A percentile compares a stretch with the other conserved stretches of the same genome.
phyloP scores from a whole-genome alignment of 768 basidiomycete species.

The Kwoniella newhampshirensis region DNA sequence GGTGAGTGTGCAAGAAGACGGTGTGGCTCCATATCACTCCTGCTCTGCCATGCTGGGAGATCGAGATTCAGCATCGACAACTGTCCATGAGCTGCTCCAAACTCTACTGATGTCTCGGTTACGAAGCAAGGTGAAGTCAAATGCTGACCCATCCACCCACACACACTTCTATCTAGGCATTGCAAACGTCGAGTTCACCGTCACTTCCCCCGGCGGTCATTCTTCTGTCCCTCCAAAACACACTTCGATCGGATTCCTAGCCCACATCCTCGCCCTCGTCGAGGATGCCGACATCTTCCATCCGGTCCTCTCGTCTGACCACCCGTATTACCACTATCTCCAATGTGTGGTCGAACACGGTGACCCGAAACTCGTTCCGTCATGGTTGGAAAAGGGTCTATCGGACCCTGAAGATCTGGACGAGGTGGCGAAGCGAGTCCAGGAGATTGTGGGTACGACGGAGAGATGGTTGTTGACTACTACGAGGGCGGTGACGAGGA shows the following conservation, averaged over 20 bases:
- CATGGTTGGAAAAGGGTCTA: neutral
- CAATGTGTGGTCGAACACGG: neutral
- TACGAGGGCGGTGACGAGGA: neutral
- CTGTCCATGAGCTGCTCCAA: too few species aligned
- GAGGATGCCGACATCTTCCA: constrained; percentile 7
- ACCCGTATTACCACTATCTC: constrained; percentile 4
- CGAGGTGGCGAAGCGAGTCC: neutral
- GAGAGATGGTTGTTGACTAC: constrained; percentile 1
- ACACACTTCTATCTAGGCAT: too few species aligned
- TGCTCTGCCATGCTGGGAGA: too few species aligned
- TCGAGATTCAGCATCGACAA: too few species aligned
- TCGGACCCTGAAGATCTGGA: neutral
- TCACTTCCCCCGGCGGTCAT: neutral
- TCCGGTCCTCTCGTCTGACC: neutral
- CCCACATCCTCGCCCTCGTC: constrained; percentile 1
- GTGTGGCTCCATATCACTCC: too few species aligned
- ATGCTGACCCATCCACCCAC: neutral
- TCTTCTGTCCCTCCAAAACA: constrained; percentile 5
- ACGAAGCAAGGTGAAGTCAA: too few species aligned
- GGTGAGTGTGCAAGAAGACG: constrained; percentile 3
- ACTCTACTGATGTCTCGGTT: too few species aligned
- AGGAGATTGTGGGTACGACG: neutral
- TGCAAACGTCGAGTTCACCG: neutral
- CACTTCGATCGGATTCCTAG: constrained; percentile 1
- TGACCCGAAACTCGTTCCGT: neutral